Evolutionary conservation across 345 rosid species (phyloP), one percentile per base, ranked within the genome.

Genomic region (Brassica juncea): DNA sequence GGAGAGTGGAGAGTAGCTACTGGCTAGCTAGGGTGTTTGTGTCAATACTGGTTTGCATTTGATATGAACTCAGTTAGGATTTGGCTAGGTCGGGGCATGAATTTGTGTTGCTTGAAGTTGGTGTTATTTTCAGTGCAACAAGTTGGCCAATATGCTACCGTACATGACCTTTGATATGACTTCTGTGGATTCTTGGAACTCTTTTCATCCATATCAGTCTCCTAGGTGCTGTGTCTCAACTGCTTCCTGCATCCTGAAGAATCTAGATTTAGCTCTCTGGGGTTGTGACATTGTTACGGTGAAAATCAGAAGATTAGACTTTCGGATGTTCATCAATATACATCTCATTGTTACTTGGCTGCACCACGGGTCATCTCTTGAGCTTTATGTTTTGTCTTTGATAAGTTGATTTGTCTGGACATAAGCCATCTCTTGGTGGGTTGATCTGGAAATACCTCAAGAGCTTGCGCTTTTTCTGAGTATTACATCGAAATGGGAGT

Each of bases 41-140:
- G 8, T 62, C 65, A 32, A 70, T 39, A 49, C 39, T 77, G 27
- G 39, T 37, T 27, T 67, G 66, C 42, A 4, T 75, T 35, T 57
- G 66, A 67, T 57, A 57, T 57, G n/a, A 57, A 19, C 9, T 66
- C 32, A 27, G 31, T 75, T 57, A 75, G 77, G 63, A 9, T 52
- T 27, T 66, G 71, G 72, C 39, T 66, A 75, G 78, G 55, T 35
- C 23, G 57, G 25, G 66, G 19, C 57, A 54, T 34, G 25, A n/a
- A 34, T 7, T 69, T 44, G 16, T 68, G 31, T 31, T 60, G 15
- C 37, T 55, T 67, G 67, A 61, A 77, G 74, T 60, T 11, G 37
- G 62, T 44, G 54, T 47, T 39, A 68, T 58, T 58, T 31, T 59
- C 32, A 67, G 59, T 57, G 30, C 21, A 16, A 14, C 52, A 19